Percentiles rank a stretch among this genome's conserved stretches.
Evolutionary conservation across 768 basidiomycete genomes (phyloP).

Genomic region (Macrolepiota albuminosa): DNA sequence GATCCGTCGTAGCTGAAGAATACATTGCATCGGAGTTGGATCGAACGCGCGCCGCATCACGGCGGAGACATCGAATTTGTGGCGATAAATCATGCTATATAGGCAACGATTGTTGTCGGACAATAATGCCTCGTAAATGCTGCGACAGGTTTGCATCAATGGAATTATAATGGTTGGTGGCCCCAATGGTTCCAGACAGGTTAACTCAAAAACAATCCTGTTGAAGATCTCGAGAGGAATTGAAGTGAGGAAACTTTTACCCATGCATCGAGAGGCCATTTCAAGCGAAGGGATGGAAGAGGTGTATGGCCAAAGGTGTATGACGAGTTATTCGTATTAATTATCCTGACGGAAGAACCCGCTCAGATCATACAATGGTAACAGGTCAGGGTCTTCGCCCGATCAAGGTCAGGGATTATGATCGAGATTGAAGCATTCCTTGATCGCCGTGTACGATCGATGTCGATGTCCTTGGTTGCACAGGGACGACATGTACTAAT

Average conservation of each 20-base stretch:
- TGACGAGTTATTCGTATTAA: neutral
- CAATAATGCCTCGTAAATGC: constrained; percentile 33
- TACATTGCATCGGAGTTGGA: constrained; percentile 24
- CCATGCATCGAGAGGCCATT: neutral
- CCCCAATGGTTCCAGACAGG: constrained; percentile 33
- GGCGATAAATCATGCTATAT: constrained; percentile 48
- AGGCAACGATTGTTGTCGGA: constrained; percentile 30
- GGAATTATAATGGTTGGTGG: constrained; percentile 45
- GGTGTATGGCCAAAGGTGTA: neutral
- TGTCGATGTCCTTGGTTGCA: too few species aligned
- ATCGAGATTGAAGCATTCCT: neutral
- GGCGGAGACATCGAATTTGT: constrained; percentile 53
- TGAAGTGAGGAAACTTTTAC: neutral
- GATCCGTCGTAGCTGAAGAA: constrained; percentile 31
- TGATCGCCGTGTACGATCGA: neutral
- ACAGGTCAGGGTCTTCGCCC: neutral
- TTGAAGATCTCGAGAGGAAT: constrained; percentile 17
- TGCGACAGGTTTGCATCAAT: constrained; percentile 40
- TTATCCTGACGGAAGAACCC: constrained; percentile 1
- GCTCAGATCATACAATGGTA: neutral
- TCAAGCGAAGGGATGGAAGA: neutral
- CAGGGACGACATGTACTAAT: neutral
- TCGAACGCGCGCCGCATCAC: constrained; percentile 46
- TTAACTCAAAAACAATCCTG: constrained; percentile 46
- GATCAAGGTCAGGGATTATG: neutral